Evolutionary conservation across 257 asterid genomes (phyloP).

Genomic region (Rehmannia glutinosa): DNA sequence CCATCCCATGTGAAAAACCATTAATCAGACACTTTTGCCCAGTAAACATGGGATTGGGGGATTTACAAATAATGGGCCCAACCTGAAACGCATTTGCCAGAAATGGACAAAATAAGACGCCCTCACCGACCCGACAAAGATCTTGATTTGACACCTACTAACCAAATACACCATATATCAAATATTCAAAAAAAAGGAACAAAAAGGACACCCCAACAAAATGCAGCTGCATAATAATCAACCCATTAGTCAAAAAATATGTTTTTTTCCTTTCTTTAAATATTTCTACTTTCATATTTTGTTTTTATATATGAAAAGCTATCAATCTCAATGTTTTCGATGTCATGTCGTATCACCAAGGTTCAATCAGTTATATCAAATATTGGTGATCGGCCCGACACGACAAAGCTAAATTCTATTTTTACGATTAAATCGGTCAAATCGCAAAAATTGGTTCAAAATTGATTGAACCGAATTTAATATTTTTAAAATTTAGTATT

Average conservation of each 20-base stretch:
- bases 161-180: neutral
- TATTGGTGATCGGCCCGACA: too few relatives aligned
- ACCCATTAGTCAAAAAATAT: neutral
- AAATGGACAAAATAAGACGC: conserved; percentile 32
- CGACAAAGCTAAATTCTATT: too few relatives aligned
- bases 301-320: too few relatives aligned
- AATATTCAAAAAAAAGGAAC: neutral
- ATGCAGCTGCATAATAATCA: neutral
- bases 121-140: conserved; percentile 32
- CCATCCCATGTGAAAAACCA: conserved; percentile 22
- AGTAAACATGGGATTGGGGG: conserved; percentile 9
- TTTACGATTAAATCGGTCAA: too few relatives aligned
- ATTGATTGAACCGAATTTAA: too few relatives aligned
- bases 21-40: neutral
- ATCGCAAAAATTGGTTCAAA: too few relatives aligned
- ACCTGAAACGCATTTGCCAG: neutral
- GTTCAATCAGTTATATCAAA: too few relatives aligned
- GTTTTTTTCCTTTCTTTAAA: neutral
- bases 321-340: too few relatives aligned
- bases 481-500: too few relatives aligned
- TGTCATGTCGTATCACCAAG: too few relatives aligned
- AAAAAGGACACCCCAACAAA: neutral
- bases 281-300: too few relatives aligned
- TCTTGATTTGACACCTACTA: conserved; percentile 24
- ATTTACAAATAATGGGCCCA: conserved; percentile 8